Evolutionary conservation across 2,329 filamentous ascomycete genomes (phyloP).

Genomic region (Helicocarpus griseus): DNA sequence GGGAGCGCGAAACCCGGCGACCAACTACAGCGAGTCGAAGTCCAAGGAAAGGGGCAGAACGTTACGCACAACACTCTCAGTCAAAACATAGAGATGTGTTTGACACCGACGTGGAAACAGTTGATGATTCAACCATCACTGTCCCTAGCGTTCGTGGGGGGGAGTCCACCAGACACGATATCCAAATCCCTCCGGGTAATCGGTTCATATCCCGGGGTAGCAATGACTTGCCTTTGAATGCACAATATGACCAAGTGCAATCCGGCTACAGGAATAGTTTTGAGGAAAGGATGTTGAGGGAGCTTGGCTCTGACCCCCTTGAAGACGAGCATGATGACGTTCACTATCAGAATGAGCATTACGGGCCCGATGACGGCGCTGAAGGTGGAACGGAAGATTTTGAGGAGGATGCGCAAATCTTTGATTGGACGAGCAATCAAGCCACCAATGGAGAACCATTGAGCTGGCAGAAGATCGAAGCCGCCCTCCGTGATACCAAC

Average conservation of each 20-base stretch:
- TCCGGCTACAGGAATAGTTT: constrained; percentile 12
- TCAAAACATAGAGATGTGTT: constrained; percentile 25
- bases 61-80: background rate
- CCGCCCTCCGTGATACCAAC: constrained; percentile 15
- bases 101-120: constrained; percentile 35
- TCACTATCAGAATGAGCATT: constrained; percentile 22
- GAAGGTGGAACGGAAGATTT: constrained; percentile 12
- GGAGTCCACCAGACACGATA: constrained; percentile 15
- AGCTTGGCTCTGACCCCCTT: constrained; percentile 28
- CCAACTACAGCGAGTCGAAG: background rate
- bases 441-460: constrained; percentile 18
- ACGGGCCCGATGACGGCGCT: constrained; percentile 21
- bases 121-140: constrained; percentile 35
- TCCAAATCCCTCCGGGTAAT: constrained; percentile 11
- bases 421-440: constrained; percentile 17
- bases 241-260: background rate
- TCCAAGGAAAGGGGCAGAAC: background rate
- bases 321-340: constrained; percentile 20
- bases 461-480: constrained; percentile 31
- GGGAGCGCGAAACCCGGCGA: too few species aligned
- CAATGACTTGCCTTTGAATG: background rate
- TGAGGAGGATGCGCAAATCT: constrained; percentile 14
- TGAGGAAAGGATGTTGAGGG: constrained; percentile 26
- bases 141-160: constrained; percentile 27
- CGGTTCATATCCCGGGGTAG: background rate